Evolutionary conservation across 306 rosid species (phyloP).

Genomic region (Dicorynia guianensis): DNA sequence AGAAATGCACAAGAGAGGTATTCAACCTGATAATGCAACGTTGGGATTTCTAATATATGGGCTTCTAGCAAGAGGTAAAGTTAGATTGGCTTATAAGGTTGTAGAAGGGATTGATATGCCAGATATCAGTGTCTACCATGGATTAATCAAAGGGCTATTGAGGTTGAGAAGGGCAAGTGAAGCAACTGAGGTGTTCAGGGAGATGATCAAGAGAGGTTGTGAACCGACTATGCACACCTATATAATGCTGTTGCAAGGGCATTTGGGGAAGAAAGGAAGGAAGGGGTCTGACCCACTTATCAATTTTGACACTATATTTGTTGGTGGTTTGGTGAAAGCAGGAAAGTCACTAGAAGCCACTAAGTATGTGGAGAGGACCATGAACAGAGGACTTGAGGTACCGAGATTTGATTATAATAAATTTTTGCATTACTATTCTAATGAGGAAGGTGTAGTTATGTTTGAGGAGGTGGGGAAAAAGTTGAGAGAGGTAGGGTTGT

Average conservation of each 20-base stretch:
- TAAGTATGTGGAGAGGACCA: conserved; percentile 83
- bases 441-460: conserved; percentile 80
- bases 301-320: conserved; percentile 83
- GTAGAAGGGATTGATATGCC: conserved; percentile 43
- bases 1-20: conserved; percentile 73
- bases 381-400: conserved; percentile 76
- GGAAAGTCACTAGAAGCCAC: conserved; percentile 65
- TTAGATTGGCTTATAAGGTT: conserved; percentile 64
- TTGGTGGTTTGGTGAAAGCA: conserved; percentile 69
- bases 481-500: conserved; percentile 75
- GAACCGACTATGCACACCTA: conserved; percentile 80
- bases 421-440: conserved; percentile 78
- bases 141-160: conserved; percentile 77
- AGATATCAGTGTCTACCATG: conserved; percentile 68
- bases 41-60: conserved; percentile 65
- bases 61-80: conserved; percentile 58
- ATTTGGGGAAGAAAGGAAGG: conserved; percentile 63
- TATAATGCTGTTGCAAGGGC: conserved; percentile 87
- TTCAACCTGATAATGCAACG: conserved; percentile 55
- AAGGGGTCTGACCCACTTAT: conserved; percentile 77
- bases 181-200: conserved; percentile 83
- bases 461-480: conserved; percentile 79
- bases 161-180: conserved; percentile 68
- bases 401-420: conserved; percentile 86
- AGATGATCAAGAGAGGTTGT: conserved; percentile 67